Evolutionary conservation across 2,329 filamentous ascomycete genomes (phyloP).

Genomic region (Fusarium hostae): DNA sequence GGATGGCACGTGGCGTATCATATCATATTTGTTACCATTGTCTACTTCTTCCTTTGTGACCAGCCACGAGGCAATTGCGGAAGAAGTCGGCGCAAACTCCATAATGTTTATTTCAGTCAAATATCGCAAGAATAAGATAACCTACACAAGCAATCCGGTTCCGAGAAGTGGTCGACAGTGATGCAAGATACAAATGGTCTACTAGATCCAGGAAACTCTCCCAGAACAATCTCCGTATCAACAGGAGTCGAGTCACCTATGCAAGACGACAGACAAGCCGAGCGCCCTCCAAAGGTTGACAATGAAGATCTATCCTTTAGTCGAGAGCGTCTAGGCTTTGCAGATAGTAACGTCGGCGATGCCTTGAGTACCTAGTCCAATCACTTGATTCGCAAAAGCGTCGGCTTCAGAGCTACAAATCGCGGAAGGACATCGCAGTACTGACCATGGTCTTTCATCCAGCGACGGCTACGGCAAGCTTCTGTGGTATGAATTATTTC

Average conservation of each 20-base stretch:
- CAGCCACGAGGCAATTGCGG: fast-evolving
- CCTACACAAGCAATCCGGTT: no score
- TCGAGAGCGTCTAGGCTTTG: not conserved
- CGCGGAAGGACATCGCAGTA: not conserved
- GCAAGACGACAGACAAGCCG: not conserved
- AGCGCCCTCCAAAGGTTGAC: not conserved
- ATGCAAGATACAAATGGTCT: not conserved
- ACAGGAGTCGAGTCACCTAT: fast-evolving
- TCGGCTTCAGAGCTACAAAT: not conserved
- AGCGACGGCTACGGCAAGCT: not conserved
- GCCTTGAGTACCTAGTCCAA: not conserved
- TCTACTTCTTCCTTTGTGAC: not conserved
- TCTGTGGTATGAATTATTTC: not conserved
- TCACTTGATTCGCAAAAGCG: not conserved
- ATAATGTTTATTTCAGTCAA: not conserved
- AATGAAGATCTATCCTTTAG: not conserved
- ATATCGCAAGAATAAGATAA: no score
- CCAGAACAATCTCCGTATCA: not conserved
- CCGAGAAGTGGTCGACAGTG: no score
- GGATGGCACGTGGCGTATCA: not conserved
- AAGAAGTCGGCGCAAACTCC: not conserved
- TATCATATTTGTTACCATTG: not conserved
- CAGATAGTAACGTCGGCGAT: no score
- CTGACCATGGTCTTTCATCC: not conserved
- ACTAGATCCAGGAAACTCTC: not conserved